These are phyloP conservation scores for Hansenula lynferdii DNA, from an alignment of 1,139 yeast species.

Conservation along the genomic window DNA sequence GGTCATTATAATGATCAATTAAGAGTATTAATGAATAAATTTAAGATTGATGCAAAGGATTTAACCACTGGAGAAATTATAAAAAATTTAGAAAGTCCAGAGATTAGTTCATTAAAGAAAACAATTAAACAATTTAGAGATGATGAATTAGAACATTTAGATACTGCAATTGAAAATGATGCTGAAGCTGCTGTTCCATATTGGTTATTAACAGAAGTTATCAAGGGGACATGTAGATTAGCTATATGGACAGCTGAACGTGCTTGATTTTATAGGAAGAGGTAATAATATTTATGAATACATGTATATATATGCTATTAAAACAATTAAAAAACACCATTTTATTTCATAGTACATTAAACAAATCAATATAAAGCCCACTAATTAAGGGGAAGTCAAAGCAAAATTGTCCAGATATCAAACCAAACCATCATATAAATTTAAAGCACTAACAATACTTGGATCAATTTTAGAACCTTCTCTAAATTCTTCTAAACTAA, in stretches of 20 bases:
- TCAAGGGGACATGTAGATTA: conserved; percentile 73
- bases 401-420: no score
- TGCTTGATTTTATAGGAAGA: no score
- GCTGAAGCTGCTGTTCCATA: conserved; percentile 94
- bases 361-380: no score
- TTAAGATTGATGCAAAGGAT: conserved; percentile 40
- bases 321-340: no score
- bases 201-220: conserved; percentile 78
- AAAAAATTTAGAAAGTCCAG: conserved; percentile 39
- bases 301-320: no score
- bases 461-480: conserved; percentile 80
- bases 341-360: no score
- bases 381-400: no score
- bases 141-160: conserved; percentile 92
- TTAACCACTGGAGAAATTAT: conserved; percentile 31
- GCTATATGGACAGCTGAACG: conserved; percentile 96
- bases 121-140: conserved; percentile 80
- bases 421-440: conserved; percentile 74
- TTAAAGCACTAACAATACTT: conserved; percentile 73
- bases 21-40: conserved; percentile 65
- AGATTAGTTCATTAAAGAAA: conserved; percentile 52
- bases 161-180: conserved; percentile 88
- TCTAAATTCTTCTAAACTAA: conserved; percentile 77
- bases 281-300: no score
- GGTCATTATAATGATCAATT: conserved; percentile 91